These are phyloP conservation scores for Coniochaeta hoffmannii DNA, from an alignment of 2,329 filamentous ascomycete species.

Conservation along the genomic window DNA sequence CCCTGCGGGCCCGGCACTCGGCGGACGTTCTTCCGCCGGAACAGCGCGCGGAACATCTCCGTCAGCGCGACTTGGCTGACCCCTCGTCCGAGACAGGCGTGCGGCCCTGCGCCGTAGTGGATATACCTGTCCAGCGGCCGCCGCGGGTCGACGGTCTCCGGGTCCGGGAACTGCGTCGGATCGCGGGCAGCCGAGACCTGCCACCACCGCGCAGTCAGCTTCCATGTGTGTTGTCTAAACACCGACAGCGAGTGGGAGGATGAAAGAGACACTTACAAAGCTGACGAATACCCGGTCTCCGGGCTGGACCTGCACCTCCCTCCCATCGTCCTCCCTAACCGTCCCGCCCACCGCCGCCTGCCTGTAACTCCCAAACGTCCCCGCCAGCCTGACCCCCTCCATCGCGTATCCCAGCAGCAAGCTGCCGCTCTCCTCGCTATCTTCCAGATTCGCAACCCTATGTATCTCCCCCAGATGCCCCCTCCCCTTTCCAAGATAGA, in stretches of 20 bases:
- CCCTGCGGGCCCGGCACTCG: conserved; percentile 58
- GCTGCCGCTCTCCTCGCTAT: conserved; percentile 51
- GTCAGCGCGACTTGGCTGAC: conserved; percentile 55
- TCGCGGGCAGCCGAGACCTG: conserved; percentile 46
- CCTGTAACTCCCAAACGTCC: conserved; percentile 54
- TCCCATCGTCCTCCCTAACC: conserved; percentile 43
- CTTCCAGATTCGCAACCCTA: conserved; percentile 46
- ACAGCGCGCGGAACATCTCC: conserved; percentile 61
- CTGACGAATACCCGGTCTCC: conserved; percentile 58
- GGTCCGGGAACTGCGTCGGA: conserved; percentile 50
- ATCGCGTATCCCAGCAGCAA: conserved; percentile 61
- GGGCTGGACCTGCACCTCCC: conserved; percentile 39
- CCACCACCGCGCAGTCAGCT: not conserved
- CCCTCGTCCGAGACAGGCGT: conserved; percentile 54
- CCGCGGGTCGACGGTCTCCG: conserved; percentile 52
- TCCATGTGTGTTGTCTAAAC: too few relatives aligned
- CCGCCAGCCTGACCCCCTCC: conserved; percentile 64
- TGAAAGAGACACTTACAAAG: conserved; percentile 36
- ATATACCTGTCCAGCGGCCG: conserved; percentile 59
- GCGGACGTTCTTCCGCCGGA: conserved; percentile 51
- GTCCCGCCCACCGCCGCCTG: conserved; percentile 38
- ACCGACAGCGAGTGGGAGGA: too few relatives aligned
- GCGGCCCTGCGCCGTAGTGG: conserved; percentile 54
- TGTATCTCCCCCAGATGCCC: conserved; percentile 54
- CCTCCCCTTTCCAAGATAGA: conserved; percentile 54